These are phyloP conservation scores for Streptanthus diversifolius DNA, from an alignment of 345 rosid genomes.

Conservation along the genomic window DNA sequence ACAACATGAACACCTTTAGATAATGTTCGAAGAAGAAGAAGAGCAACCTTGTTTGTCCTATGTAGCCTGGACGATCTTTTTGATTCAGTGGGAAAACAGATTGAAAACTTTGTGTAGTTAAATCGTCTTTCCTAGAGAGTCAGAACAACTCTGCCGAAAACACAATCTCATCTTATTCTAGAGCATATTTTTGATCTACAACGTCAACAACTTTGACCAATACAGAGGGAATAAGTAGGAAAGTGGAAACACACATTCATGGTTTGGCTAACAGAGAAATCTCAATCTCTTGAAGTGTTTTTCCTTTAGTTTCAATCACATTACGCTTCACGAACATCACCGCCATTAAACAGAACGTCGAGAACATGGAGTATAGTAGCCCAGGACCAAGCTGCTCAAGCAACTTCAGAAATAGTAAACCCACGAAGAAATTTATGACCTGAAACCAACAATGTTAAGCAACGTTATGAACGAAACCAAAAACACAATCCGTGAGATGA, in stretches of 20 bases:
- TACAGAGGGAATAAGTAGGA: background rate
- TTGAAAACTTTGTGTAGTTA: no score
- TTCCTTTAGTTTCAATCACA: slow-evolving; percentile 93
- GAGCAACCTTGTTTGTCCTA: no score
- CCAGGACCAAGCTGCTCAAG: slow-evolving; percentile 78
- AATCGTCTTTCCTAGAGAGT: no score
- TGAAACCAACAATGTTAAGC: slow-evolving; percentile 21
- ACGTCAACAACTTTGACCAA: background rate
- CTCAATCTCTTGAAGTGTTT: slow-evolving; percentile 96
- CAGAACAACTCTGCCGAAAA: background rate
- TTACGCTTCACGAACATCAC: slow-evolving; percentile 79
- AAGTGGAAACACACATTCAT: background rate
- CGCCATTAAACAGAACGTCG: slow-evolving; percentile 72
- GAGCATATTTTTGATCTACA: background rate
- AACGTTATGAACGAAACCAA: background rate
- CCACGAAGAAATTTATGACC: slow-evolving; percentile 97
- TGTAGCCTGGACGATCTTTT: no score
- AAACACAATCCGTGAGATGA: background rate
- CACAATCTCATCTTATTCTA: background rate
- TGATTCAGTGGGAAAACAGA: no score
- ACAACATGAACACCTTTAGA: no score
- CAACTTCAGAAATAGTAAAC: slow-evolving; percentile 80
- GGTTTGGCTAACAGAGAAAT: slow-evolving; percentile 67
- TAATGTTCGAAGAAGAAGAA: no score
- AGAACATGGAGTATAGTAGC: slow-evolving; percentile 73